Conservation (phyloP, 805 yeast genomes). For the Nakazawaea holstii region DNA sequence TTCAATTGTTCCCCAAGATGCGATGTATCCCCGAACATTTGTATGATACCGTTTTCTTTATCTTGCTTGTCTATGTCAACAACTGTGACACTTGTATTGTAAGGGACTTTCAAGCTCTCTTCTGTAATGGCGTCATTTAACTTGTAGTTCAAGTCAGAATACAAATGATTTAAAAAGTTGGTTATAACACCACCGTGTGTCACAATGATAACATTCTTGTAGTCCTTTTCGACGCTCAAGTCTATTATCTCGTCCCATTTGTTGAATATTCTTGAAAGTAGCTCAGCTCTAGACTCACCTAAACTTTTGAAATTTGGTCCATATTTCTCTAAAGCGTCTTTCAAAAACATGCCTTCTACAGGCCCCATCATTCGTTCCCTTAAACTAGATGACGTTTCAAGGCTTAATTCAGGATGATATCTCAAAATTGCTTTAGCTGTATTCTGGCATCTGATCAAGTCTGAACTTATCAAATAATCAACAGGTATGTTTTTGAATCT, state of each 20-base stretch:
- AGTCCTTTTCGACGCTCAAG: constrained; percentile 26
- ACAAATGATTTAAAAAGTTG: constrained; percentile 47
- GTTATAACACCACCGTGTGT: constrained; percentile 84
- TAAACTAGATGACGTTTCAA: constrained; percentile 34
- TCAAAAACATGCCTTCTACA: constrained; percentile 68
- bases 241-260: constrained; percentile 41
- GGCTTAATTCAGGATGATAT: constrained; percentile 19
- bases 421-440: constrained; percentile 44
- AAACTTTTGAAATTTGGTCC: constrained; percentile 56
- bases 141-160: constrained; percentile 30
- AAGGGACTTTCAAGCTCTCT: constrained; percentile 52
- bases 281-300: constrained; percentile 53
- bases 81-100: constrained; percentile 68
- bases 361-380: constrained; percentile 79
- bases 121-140: constrained; percentile 33
- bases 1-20: constrained; percentile 58
- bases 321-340: constrained; percentile 54
- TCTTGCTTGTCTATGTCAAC: constrained; percentile 46
- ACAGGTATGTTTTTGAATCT: constrained; percentile 32
- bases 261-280: constrained; percentile 41
- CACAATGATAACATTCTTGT: constrained; percentile 52
- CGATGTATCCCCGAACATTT: constrained; percentile 57
- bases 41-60: constrained; percentile 36
- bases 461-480: constrained; percentile 47
- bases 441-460: constrained; percentile 53